Percentiles rank a stretch among this genome's conserved stretches.
Conservation (phyloP, 2,329 filamentous ascomycete species). For the Talaromyces islandicus region DNA sequence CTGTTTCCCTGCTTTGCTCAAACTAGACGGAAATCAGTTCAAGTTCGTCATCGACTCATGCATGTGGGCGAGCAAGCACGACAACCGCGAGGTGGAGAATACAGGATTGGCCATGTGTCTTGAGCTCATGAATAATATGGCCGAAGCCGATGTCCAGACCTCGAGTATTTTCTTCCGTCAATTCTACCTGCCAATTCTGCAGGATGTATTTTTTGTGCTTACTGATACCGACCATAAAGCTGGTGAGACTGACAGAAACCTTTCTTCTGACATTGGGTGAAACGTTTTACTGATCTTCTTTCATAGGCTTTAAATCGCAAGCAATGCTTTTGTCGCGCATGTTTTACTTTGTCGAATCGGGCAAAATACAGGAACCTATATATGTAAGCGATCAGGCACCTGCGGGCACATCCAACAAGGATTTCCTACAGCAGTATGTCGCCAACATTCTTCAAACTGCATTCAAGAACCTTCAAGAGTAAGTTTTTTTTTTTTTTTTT, state of each 20-base stretch:
- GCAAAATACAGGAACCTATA: constrained; percentile 89
- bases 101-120: constrained; percentile 97
- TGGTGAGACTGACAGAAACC: constrained; percentile 40
- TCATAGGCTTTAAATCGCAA: constrained; percentile 82
- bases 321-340: constrained; percentile 88
- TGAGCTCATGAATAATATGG: constrained; percentile 95
- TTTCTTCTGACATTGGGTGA: neutral
- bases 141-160: constrained; percentile 78
- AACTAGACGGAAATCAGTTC: constrained; percentile 93
- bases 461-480: constrained; percentile 89
- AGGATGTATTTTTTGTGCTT: constrained; percentile 97
- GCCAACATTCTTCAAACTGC: constrained; percentile 78
- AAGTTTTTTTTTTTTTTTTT: constrained; percentile 48
- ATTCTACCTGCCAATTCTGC: constrained; percentile 91
- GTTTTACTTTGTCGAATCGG: constrained; percentile 87
- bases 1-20: constrained; percentile 91
- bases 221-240: constrained; percentile 98
- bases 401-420: constrained; percentile 76
- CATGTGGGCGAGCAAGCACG: constrained; percentile 99
- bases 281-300: neutral
- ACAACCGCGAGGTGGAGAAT: constrained; percentile 95
- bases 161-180: constrained; percentile 96
- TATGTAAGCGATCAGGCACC: constrained; percentile 80
- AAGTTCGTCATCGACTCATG: constrained; percentile 99
- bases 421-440: constrained; percentile 86